phyloP scores from a whole-genome alignment of 805 yeast species.

The Deakozyma indianensis region DNA sequence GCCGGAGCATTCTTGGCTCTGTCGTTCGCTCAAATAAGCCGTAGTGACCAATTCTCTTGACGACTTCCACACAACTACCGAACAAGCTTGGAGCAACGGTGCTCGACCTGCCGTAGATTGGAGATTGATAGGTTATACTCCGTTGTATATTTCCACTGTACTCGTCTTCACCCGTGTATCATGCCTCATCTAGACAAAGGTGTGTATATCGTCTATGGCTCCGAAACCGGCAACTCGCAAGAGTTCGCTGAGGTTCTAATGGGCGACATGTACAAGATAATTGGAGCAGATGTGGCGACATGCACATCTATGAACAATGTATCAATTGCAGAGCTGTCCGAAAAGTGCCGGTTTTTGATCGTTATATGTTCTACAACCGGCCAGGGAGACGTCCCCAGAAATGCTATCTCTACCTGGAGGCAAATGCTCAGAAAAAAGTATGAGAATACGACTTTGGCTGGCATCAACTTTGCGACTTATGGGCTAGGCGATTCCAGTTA shows the following conservation, averaged over 20 bases:
- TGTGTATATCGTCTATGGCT: constrained; percentile 60
- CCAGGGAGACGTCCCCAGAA: constrained; percentile 84
- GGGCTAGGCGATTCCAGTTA: constrained; percentile 94
- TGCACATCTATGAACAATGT: constrained; percentile 4
- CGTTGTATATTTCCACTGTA: too few species aligned
- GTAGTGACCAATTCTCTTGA: too few species aligned
- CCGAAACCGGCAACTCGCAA: constrained; percentile 86
- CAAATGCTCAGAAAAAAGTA: constrained; percentile 55
- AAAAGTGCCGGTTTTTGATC: constrained; percentile 30
- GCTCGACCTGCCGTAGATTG: too few species aligned
- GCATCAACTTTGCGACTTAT: constrained; percentile 52
- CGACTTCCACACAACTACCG: too few species aligned
- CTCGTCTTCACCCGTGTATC: too few species aligned
- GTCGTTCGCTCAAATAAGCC: too few species aligned
- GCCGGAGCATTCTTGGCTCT: too few species aligned
- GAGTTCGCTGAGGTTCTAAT: constrained; percentile 63
- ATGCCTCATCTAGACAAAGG: too few species aligned
- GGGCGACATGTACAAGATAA: constrained; percentile 31
- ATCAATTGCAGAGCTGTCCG: constrained; percentile 23
- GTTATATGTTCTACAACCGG: constrained; percentile 83
- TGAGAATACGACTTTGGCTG: constrained; percentile 44
- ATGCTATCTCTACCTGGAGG: constrained; percentile 60
- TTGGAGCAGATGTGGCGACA: neutral
- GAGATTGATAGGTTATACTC: too few species aligned
- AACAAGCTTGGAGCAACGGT: too few species aligned